A percentile compares a stretch with the other conserved stretches of the same genome.
Evolutionary conservation across 345 rosid species (phyloP).

Genomic region (Kandelia obovata): DNA sequence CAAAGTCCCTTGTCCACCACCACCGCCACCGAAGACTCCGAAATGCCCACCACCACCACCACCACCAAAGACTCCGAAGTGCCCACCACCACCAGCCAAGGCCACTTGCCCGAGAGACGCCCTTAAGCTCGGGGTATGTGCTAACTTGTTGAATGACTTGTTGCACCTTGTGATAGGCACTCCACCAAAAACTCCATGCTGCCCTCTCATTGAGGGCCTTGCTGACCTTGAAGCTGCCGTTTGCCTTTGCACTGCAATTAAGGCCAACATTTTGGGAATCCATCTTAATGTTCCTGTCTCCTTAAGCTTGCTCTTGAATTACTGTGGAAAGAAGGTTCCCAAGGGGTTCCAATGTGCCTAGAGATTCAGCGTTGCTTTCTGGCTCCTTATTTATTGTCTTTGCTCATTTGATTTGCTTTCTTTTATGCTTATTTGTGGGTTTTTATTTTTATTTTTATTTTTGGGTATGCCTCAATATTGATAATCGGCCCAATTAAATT

Average conservation of each 20-base stretch:
- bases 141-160: conserved; percentile 10
- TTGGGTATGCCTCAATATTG: no score
- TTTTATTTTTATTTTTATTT: no score
- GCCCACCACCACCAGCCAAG: conserved; percentile 8
- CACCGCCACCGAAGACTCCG: neutral
- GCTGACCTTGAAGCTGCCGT: conserved; percentile 25
- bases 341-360: conserved; percentile 21
- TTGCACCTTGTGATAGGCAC: conserved; percentile 13
- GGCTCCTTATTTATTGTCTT: no score
- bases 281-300: conserved; percentile 18
- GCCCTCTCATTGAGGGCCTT: conserved; percentile 9
- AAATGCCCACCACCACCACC: no score
- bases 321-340: conserved; percentile 17
- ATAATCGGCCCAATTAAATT: no score
- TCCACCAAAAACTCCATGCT: conserved; percentile 16
- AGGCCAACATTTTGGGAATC: conserved; percentile 19
- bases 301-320: conserved; percentile 17
- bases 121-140: conserved; percentile 22
- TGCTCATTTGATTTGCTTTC: neutral
- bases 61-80: neutral
- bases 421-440: neutral
- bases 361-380: neutral
- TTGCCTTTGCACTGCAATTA: conserved; percentile 25
- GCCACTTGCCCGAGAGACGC: conserved; percentile 16
- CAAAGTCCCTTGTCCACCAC: conserved; percentile 11